Evolutionary conservation across 805 yeast species (phyloP).

Genomic region (Metschnikowia dekortorum): DNA sequence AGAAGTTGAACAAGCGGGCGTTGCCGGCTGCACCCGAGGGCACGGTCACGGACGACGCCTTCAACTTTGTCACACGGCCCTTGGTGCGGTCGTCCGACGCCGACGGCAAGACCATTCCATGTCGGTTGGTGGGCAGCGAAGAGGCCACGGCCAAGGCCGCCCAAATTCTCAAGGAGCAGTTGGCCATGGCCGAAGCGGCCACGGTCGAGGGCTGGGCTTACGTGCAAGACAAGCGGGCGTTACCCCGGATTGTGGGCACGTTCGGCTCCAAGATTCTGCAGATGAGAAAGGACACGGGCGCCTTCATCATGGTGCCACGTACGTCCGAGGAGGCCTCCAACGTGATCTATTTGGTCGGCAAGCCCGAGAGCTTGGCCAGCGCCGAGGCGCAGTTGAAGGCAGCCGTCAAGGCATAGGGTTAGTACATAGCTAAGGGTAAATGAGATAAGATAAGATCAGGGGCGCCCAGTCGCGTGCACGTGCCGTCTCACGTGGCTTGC

Average conservation of each 20-base stretch:
- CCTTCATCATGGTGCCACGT: slow-evolving; percentile 63
- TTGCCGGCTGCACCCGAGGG: slow-evolving; percentile 46
- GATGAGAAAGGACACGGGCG: slow-evolving; percentile 55
- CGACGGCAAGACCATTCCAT: slow-evolving; percentile 44
- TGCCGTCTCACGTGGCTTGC: background rate
- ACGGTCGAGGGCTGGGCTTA: slow-evolving; percentile 59
- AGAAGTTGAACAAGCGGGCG: slow-evolving; percentile 41
- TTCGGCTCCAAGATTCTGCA: slow-evolving; percentile 64
- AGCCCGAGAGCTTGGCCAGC: slow-evolving; percentile 44
- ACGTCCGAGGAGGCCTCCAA: slow-evolving; percentile 47
- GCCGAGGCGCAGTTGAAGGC: slow-evolving; percentile 19
- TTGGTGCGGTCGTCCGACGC: slow-evolving; percentile 13
- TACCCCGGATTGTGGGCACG: slow-evolving; percentile 70
- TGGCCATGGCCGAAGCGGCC: slow-evolving; percentile 45
- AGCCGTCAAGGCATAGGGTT: background rate
- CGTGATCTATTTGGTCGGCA: slow-evolving; percentile 58
- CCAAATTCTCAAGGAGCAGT: slow-evolving; percentile 44
- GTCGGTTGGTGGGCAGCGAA: slow-evolving; percentile 61
- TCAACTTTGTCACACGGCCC: slow-evolving; percentile 43
- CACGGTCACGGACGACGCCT: slow-evolving; percentile 39
- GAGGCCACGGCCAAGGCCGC: slow-evolving; percentile 51
- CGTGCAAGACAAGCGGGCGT: slow-evolving; percentile 46
- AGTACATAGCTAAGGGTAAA: background rate
- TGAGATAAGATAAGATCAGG: no score
- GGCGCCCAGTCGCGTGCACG: background rate